Conservation (phyloP, 495 filamentous ascomycete genomes). For the Penicillium cinerascens region DNA sequence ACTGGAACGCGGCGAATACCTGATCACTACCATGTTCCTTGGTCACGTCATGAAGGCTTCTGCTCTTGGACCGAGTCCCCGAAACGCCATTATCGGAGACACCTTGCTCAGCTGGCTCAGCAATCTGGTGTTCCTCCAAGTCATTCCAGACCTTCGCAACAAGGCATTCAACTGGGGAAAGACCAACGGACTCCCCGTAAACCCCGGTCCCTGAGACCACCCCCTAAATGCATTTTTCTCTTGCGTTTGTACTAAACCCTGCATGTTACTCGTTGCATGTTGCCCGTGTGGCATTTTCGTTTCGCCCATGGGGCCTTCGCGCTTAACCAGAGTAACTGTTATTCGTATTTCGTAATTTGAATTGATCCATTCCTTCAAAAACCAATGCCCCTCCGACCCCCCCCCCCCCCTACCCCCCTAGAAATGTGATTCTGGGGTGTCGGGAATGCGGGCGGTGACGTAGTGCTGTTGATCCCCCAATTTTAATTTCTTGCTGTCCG, state of each 20-base stretch:
- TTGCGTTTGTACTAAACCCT: constrained; percentile 25
- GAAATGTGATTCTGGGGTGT: neutral
- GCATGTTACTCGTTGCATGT: constrained; percentile 1
- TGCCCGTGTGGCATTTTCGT: neutral
- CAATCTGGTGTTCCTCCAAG: constrained; percentile 40
- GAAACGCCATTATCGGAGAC: constrained; percentile 39
- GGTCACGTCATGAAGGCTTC: constrained; percentile 64
- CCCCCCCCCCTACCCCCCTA: too few species aligned
- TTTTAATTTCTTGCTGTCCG: constrained; percentile 3
- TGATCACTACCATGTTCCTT: constrained; percentile 65
- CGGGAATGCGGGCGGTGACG: constrained; percentile 20
- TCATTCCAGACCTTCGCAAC: constrained; percentile 42
- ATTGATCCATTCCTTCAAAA: neutral
- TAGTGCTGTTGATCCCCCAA: constrained; percentile 11
- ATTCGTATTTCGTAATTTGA: neutral
- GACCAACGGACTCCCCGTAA: constrained; percentile 37
- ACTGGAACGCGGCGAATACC: constrained; percentile 75
- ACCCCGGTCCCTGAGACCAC: neutral
- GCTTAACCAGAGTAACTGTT: neutral
- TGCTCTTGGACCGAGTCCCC: constrained; percentile 41
- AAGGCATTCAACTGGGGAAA: constrained; percentile 46
- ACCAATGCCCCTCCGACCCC: neutral
- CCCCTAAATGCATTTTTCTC: neutral
- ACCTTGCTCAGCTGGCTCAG: constrained; percentile 44
- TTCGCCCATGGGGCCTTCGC: neutral